These are phyloP conservation scores for Aspergillus thermomutatus DNA, from an alignment of 2,329 filamentous ascomycete species.

Conservation along the genomic window DNA sequence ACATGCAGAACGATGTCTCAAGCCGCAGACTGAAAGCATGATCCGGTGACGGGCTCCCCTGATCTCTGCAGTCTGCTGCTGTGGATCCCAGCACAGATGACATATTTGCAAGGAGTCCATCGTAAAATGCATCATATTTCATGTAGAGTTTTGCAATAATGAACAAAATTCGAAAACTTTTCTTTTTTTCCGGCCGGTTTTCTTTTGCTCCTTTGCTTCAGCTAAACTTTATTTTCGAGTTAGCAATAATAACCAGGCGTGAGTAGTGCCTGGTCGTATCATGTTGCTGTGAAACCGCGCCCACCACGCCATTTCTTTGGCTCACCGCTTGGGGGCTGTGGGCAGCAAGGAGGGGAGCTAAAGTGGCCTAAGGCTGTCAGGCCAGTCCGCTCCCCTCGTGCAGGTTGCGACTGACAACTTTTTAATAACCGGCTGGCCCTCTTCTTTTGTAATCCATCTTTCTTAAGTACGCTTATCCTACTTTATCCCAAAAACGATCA, in stretches of 20 bases:
- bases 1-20: constrained; percentile 78
- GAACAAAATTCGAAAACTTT: not conserved
- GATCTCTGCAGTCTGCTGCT: not conserved
- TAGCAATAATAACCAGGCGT: not conserved
- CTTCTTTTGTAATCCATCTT: constrained; percentile 10
- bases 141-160: not conserved
- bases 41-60: not conserved
- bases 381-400: not conserved
- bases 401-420: not conserved
- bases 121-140: not conserved
- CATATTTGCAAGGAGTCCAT: not conserved
- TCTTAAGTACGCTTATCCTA: constrained; percentile 1
- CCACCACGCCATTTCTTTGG: not conserved
- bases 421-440: constrained; percentile 7
- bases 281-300: not conserved
- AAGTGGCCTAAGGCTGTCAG: not conserved
- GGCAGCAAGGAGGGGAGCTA: constrained; percentile 8
- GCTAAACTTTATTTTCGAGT: not conserved
- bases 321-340: constrained; percentile 16
- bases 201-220: not conserved
- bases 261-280: not conserved
- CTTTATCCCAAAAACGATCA: not conserved
- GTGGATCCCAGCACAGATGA: not conserved
- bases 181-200: not conserved
- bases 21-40: constrained; percentile 69